Base-by-base conservation (phyloP, 371 early-diverging fungal genomes). In the Amoeboaphelidium protococcarum region DNA sequence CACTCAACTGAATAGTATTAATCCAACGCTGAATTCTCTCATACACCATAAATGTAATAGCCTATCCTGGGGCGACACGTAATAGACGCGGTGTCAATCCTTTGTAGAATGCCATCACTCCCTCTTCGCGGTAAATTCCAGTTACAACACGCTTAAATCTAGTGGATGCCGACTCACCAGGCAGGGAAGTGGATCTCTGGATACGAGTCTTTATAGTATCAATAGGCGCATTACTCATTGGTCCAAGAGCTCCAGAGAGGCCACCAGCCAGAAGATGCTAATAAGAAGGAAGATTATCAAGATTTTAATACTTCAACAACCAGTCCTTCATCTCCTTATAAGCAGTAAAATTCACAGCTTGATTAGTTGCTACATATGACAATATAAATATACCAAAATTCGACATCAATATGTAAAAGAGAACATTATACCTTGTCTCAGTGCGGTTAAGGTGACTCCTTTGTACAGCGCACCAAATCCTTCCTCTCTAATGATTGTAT, bases 151-250 rank as follows among this genome's bases (percentile, higher is more conserved):
- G 57, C 46, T 64, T 66, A 63, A 90, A 80, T n/a, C 86, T 74
- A 43, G 62, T 58, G 74, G 76, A 84, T 20, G 80, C 86, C 23
- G 70, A 67, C 50, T 86, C 76, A 27, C 69, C 64, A 13, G 71
- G 55, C 6, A 62, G 55, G 48, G 69, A 67, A 19, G 73, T 71
- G 1, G 76, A 71, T 63, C 62, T 80, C 60, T 94, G 94, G 56
- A 94, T 83, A 63, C 94, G 82, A 2, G 95, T 94, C 70, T 94
- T 94, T 61, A 94, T 86, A 37, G 89, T 91, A 64, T 94, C 95
- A 49, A 94, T 89, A 26, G 95, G 95, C 26, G 86, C 87, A 61
- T 94, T 94, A 49, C 80, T 83, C 13, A 91, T 64, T 2, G 95
- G 95, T 22, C 49, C 45, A 19, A 51, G 20, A 4, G 92, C 95